Conservation (phyloP, 2,329 filamentous ascomycete genomes). For the Exophiala sideris region DNA sequence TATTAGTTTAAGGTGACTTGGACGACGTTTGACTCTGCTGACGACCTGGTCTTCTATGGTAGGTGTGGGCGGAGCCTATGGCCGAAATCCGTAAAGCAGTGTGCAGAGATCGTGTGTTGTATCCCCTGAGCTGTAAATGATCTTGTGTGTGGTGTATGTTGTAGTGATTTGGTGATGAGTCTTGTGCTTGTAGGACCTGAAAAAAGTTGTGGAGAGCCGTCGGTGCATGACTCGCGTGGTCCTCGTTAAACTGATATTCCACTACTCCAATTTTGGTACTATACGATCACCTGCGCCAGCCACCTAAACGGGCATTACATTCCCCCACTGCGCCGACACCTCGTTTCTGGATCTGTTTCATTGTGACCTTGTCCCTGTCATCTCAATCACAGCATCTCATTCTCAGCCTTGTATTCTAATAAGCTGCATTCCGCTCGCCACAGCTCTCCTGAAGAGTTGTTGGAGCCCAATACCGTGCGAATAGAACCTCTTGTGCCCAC, state of each 20-base stretch:
- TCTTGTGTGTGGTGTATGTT: neutral
- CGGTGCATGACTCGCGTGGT: neutral
- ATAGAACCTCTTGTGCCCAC: neutral
- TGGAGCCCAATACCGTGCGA: constrained; percentile 6
- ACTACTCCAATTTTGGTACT: neutral
- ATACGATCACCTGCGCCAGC: neutral
- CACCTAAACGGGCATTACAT: neutral
- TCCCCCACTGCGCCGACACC: neutral
- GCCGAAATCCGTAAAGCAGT: neutral
- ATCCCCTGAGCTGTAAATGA: too few relatives aligned
- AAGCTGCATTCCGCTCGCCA: neutral
- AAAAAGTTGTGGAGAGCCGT: neutral
- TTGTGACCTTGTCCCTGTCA: constrained; percentile 1
- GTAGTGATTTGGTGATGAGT: neutral
- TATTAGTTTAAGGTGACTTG: too few relatives aligned
- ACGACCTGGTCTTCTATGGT: too few relatives aligned
- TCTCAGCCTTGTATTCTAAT: neutral
- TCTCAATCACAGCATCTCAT: neutral
- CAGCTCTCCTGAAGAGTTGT: constrained; percentile 10
- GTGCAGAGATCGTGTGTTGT: too few relatives aligned
- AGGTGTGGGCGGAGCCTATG: neutral
- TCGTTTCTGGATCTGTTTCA: neutral
- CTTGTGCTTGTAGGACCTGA: neutral
- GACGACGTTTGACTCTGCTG: too few relatives aligned
- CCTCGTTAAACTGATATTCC: too few relatives aligned